phyloP scores from a whole-genome alignment of 1,284 basidiomycete genomes.

The Leccinum brunneo-olivaceum region DNA sequence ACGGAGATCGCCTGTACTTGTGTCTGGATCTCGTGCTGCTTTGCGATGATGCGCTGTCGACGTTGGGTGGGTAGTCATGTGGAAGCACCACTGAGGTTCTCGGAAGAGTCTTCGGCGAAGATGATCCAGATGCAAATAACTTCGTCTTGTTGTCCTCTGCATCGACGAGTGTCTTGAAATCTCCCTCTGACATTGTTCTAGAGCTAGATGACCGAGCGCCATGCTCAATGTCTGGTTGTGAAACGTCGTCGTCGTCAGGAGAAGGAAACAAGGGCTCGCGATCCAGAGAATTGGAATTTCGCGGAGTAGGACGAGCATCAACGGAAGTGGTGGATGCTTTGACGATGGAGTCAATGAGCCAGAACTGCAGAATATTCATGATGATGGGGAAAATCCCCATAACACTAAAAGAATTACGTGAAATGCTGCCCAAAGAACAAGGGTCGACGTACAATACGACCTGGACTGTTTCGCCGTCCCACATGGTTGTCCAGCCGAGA shows the following conservation, averaged over 20 bases:
- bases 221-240: conserved; percentile 41
- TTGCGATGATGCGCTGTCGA: conserved; percentile 34
- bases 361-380: conserved; percentile 90
- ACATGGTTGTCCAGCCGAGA: conserved; percentile 71
- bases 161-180: conserved; percentile 24
- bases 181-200: conserved; percentile 28
- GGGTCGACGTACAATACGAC: conserved; percentile 67
- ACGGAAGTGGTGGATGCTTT: conserved; percentile 50
- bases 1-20: conserved; percentile 36
- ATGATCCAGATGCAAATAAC: conserved; percentile 23
- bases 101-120: conserved; percentile 29
- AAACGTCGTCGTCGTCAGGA: conserved; percentile 50
- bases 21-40: conserved; percentile 27
- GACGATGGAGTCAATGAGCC: conserved; percentile 83
- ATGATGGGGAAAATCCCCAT: conserved; percentile 92
- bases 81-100: conserved; percentile 27
- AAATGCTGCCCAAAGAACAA: conserved; percentile 5
- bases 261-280: conserved; percentile 53
- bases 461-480: conserved; percentile 56
- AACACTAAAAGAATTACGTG: conserved; percentile 40
- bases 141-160: conserved; percentile 30
- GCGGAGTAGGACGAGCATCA: conserved; percentile 34
- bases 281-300: conserved; percentile 37
- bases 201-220: conserved; percentile 32
- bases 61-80: conserved; percentile 59